These are phyloP conservation scores for Marsdenia floribunda DNA, from an alignment of 257 asterid genomes.

Conservation along the genomic window DNA sequence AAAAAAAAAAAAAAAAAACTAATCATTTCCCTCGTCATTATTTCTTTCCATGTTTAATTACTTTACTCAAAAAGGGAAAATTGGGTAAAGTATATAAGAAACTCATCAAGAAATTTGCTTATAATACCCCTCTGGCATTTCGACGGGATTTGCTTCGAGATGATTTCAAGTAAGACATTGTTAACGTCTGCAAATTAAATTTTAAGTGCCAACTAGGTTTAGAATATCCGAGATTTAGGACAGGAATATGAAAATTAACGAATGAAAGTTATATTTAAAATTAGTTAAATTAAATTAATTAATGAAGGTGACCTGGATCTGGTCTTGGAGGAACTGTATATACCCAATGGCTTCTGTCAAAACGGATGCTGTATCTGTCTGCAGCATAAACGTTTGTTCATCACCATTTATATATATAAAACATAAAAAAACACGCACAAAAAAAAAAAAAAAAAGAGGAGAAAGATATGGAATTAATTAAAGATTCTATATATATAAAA, in stretches of 20 bases:
- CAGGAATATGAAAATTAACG: not conserved
- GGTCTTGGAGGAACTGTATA: slow-evolving; percentile 33
- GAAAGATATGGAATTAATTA: no score
- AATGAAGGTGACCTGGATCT: slow-evolving; percentile 21
- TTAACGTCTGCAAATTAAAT: slow-evolving; percentile 23
- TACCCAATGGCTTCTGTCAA: slow-evolving; percentile 36
- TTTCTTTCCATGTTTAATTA: no score
- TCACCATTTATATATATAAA: not conserved
- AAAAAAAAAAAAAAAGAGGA: not conserved
- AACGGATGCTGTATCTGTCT: slow-evolving; percentile 42
- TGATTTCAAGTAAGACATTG: slow-evolving; percentile 19
- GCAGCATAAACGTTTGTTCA: slow-evolving; percentile 7
- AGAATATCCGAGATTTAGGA: not conserved
- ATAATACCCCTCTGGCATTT: slow-evolving; percentile 17
- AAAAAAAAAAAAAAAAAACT: no score
- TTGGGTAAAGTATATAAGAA: not conserved
- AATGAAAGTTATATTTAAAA: not conserved
- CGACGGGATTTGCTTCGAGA: slow-evolving; percentile 15
- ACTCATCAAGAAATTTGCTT: not conserved
- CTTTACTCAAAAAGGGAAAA: not conserved
- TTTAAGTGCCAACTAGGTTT: no score
- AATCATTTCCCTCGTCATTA: not conserved
- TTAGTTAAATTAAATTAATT: not conserved
- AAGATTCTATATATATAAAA: not conserved
- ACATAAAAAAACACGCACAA: not conserved